These are phyloP conservation scores for Polysphondylium violaceum DNA, from an alignment of 78 protist genomes.

Conservation along the genomic window DNA sequence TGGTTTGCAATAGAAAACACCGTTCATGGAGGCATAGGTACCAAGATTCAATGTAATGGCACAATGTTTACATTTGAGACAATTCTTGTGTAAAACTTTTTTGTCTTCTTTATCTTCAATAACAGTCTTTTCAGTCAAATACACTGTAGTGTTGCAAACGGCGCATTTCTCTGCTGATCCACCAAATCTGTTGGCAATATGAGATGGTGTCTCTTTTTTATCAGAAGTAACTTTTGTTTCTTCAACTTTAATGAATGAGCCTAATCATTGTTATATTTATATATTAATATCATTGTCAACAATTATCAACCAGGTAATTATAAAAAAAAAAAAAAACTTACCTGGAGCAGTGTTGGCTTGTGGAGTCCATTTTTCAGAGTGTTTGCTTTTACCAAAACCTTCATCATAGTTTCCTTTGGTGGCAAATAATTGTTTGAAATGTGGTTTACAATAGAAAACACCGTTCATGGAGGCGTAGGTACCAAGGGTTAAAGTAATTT, in stretches of 20 bases:
- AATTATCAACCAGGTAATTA: too few species aligned
- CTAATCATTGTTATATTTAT: not conserved
- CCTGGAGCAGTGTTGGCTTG: slow-evolving; percentile 33
- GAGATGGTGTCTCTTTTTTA: slow-evolving; percentile 55
- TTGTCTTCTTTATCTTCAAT: slow-evolving; percentile 53
- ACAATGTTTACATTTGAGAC: slow-evolving; percentile 72
- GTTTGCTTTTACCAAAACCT: slow-evolving; percentile 79
- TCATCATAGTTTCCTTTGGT: slow-evolving; percentile 87
- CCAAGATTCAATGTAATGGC: slow-evolving; percentile 54
- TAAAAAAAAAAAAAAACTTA: slow-evolving; percentile 6
- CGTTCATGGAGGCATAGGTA: slow-evolving; percentile 79
- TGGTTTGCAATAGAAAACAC: slow-evolving; percentile 82
- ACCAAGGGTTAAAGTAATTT: slow-evolving; percentile 82
- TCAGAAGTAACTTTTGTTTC: slow-evolving; percentile 42
- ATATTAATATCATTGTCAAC: too few species aligned
- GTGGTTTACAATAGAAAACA: slow-evolving; percentile 84
- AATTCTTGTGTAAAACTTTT: slow-evolving; percentile 71
- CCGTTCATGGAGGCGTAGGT: slow-evolving; percentile 83
- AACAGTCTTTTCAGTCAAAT: slow-evolving; percentile 37
- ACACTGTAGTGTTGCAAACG: slow-evolving; percentile 32
- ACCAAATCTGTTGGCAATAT: slow-evolving; percentile 21
- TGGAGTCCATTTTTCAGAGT: slow-evolving; percentile 48
- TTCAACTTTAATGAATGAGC: slow-evolving; percentile 52
- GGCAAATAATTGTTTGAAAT: slow-evolving; percentile 81
- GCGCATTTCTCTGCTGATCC: slow-evolving; percentile 42